Conservation (phyloP, 768 basidiomycete genomes). For the Tulasnella sp. region DNA sequence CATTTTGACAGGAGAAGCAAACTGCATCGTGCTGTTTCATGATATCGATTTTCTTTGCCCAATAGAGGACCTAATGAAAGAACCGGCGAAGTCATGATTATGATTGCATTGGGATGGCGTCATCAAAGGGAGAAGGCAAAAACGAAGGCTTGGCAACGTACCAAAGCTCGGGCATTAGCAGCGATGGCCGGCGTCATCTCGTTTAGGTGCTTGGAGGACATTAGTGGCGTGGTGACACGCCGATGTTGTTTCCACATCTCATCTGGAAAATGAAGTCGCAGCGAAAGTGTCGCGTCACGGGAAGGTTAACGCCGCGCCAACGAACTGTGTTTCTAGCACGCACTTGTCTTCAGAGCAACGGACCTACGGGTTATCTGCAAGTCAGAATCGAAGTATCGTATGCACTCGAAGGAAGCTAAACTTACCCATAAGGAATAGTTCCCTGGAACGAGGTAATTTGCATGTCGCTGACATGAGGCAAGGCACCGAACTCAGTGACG, state of each 20-base stretch:
- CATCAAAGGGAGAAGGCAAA: neutral
- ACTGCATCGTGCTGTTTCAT: neutral
- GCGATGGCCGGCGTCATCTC: conserved; percentile 18
- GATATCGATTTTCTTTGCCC: conserved; percentile 2
- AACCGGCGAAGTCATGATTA: neutral
- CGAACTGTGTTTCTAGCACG: neutral
- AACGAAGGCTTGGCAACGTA: neutral
- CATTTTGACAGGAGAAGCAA: conserved; percentile 9
- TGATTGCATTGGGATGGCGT: neutral
- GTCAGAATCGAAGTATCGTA: neutral
- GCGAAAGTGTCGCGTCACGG: neutral
- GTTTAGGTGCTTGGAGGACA: conserved; percentile 21
- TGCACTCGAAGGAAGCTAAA: neutral
- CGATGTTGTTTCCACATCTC: conserved; percentile 26
- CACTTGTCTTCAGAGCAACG: neutral
- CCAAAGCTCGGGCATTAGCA: neutral
- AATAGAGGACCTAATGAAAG: neutral
- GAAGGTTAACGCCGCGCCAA: neutral
- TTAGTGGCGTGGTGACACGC: conserved; percentile 13
- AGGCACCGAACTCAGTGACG: neutral
- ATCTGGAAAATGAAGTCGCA: conserved; percentile 10
- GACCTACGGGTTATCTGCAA: neutral
- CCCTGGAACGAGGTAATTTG: neutral
- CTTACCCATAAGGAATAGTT: conserved; percentile 24
- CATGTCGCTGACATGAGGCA: neutral